Conservation (phyloP, 2,329 filamentous ascomycete genomes). For the Sporothrix humicola region DNA sequence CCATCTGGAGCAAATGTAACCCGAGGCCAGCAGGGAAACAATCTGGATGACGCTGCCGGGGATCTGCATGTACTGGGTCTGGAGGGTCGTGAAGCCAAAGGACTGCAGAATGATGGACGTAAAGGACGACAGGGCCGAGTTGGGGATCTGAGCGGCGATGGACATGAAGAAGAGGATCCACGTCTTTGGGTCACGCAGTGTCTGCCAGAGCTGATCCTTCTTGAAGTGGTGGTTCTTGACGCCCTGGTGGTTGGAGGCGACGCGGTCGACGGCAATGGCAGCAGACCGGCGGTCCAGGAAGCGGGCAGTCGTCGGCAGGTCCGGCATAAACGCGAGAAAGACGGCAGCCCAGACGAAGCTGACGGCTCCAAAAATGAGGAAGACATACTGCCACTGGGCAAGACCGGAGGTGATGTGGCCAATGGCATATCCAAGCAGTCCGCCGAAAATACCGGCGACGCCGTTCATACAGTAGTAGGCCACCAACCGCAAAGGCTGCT, state of each 20-base stretch:
- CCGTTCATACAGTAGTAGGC: slow-evolving; percentile 66
- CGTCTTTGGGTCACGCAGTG: slow-evolving; percentile 62
- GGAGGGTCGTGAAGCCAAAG: slow-evolving; percentile 44
- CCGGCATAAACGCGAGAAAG: slow-evolving; percentile 56
- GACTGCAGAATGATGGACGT: slow-evolving; percentile 45
- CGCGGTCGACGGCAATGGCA: slow-evolving; percentile 59
- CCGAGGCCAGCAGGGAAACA: slow-evolving; percentile 56
- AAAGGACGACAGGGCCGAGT: slow-evolving; percentile 49
- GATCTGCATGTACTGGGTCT: slow-evolving; percentile 55
- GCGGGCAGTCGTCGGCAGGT: slow-evolving; percentile 60
- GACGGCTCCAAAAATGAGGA: slow-evolving; percentile 59
- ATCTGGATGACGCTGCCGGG: slow-evolving; percentile 65
- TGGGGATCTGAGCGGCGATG: slow-evolving; percentile 38
- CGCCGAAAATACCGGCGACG: slow-evolving; percentile 47
- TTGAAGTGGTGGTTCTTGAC: slow-evolving; percentile 63
- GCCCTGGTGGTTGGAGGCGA: slow-evolving; percentile 63
- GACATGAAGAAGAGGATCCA: slow-evolving; percentile 58
- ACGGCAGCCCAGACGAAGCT: slow-evolving; percentile 55
- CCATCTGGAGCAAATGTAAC: slow-evolving; percentile 58
- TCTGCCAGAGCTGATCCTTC: slow-evolving; percentile 61
- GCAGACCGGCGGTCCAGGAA: slow-evolving; percentile 58
- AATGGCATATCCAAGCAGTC: slow-evolving; percentile 38
- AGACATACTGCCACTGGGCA: slow-evolving; percentile 46
- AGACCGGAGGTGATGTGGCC: slow-evolving; percentile 41
- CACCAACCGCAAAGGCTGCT: slow-evolving; percentile 66